phyloP scores from a whole-genome alignment of 176 grass and related monocot species.

The Zizania latifolia region DNA sequence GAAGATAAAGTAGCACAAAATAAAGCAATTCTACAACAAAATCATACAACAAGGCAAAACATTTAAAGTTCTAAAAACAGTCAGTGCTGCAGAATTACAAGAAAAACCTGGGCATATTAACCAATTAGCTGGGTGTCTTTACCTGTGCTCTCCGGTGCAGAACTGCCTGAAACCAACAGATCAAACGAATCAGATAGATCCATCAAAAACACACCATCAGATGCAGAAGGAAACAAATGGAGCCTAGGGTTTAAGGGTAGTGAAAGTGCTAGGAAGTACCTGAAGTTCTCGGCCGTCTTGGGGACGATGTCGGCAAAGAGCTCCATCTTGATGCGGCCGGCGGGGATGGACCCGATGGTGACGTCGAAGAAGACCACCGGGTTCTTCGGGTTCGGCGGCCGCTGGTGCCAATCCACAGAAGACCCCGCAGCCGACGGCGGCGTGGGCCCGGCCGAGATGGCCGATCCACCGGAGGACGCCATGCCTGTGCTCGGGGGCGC shows the following conservation, averaged over 20 bases:
- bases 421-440: conserved; percentile 33
- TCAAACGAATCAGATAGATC: conserved; percentile 27
- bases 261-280: conserved; percentile 24
- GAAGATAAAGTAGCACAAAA: background rate
- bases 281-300: conserved; percentile 91
- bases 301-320: conserved; percentile 85
- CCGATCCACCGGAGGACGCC: conserved; percentile 36
- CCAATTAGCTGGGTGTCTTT: background rate
- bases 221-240: background rate
- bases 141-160: conserved; percentile 98
- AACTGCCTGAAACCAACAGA: conserved; percentile 66
- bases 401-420: conserved; percentile 86
- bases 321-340: conserved; percentile 98
- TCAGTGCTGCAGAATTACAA: background rate
- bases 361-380: conserved; percentile 97
- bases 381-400: conserved; percentile 87
- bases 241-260: conserved; percentile 23
- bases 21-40: background rate
- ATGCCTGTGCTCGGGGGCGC: background rate
- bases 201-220: background rate
- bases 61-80: background rate
- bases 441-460: conserved; percentile 34
- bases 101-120: background rate
- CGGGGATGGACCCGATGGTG: conserved; percentile 93
- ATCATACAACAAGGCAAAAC: background rate